phyloP scores from a whole-genome alignment of 208 protist genomes.

The Acanthamoeba healyi region DNA sequence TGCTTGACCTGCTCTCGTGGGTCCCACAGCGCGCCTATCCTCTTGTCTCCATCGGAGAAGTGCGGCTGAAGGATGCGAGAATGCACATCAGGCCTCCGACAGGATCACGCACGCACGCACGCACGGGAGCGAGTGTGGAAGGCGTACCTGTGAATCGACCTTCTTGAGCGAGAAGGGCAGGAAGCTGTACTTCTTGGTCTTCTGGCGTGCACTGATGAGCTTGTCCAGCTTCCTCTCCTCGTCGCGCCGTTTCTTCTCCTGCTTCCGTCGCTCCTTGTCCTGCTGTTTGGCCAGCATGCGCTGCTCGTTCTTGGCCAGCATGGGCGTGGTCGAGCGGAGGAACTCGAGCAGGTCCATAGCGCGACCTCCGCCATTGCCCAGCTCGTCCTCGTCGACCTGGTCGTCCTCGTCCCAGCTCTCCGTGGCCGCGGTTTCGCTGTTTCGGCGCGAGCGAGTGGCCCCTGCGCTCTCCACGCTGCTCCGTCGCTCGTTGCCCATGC shows the following conservation, averaged over 20 bases:
- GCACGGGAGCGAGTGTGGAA: background rate
- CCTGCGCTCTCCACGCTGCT: too few species aligned
- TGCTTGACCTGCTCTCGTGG: constrained; percentile 31
- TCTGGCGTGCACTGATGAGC: constrained; percentile 26
- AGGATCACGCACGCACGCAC: background rate
- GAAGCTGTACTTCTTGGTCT: constrained; percentile 28
- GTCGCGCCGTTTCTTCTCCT: constrained; percentile 38
- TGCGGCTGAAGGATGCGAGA: background rate
- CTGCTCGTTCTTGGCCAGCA: constrained; percentile 44
- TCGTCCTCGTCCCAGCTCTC: background rate
- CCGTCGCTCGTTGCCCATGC: too few species aligned
- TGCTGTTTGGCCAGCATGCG: background rate
- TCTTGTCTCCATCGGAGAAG: constrained; percentile 13
- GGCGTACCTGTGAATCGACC: constrained; percentile 4
- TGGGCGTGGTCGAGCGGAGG: constrained; percentile 16
- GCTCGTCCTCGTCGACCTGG: background rate
- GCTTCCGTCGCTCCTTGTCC: too few species aligned
- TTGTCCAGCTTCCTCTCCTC: constrained; percentile 59
- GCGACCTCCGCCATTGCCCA: background rate
- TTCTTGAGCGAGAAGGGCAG: constrained; percentile 44
- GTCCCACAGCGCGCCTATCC: constrained; percentile 33
- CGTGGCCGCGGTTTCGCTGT: background rate
- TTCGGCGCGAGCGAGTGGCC: background rate
- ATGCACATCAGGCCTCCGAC: background rate
- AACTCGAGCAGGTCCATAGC: constrained; percentile 22